phyloP scores from a whole-genome alignment of 2,329 filamentous ascomycete genomes.

The Thielaviopsis ethacetica region DNA sequence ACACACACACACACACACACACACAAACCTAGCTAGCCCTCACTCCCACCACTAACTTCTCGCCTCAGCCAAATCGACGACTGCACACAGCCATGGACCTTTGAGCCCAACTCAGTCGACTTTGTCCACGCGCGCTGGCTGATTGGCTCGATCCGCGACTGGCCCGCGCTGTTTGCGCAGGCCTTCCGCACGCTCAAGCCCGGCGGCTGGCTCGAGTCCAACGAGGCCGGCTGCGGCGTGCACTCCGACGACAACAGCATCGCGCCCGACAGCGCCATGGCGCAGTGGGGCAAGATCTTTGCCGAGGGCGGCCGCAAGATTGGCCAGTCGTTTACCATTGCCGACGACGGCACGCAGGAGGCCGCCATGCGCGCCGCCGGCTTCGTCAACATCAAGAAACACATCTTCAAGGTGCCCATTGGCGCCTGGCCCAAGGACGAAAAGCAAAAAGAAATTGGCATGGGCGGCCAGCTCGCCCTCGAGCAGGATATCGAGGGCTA shows the following conservation, averaged over 20 bases:
- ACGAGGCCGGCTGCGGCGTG: slow-evolving; percentile 24
- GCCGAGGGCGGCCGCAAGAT: slow-evolving; percentile 17
- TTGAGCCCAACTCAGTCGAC: slow-evolving; percentile 32
- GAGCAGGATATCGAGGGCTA: slow-evolving; percentile 20
- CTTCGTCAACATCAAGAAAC: slow-evolving; percentile 16
- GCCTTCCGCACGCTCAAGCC: slow-evolving; percentile 37
- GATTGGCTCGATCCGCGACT: slow-evolving; percentile 36
- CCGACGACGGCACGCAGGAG: slow-evolving; percentile 13
- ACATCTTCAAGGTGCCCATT: slow-evolving; percentile 20
- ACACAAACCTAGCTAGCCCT: too few species aligned
- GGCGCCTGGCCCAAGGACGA: slow-evolving; percentile 30
- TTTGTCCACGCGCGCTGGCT: slow-evolving; percentile 40
- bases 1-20: too few species aligned
- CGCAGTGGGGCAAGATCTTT: slow-evolving; percentile 18
- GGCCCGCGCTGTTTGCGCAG: slow-evolving; percentile 33
- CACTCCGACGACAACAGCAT: slow-evolving; percentile 19
- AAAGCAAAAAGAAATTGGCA: slow-evolving; percentile 29
- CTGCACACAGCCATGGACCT: slow-evolving; percentile 33
- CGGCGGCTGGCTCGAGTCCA: slow-evolving; percentile 28
- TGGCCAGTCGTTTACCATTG: slow-evolving; percentile 18
- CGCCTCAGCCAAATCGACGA: slow-evolving; percentile 35
- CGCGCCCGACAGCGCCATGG: slow-evolving; percentile 15
- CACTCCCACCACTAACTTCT: background rate
- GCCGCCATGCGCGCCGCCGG: slow-evolving; percentile 16
- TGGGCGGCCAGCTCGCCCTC: slow-evolving; percentile 20